Evolutionary conservation across 352 stramenopile genomes (phyloP).

Genomic region (Globisporangium sylvaticum): DNA sequence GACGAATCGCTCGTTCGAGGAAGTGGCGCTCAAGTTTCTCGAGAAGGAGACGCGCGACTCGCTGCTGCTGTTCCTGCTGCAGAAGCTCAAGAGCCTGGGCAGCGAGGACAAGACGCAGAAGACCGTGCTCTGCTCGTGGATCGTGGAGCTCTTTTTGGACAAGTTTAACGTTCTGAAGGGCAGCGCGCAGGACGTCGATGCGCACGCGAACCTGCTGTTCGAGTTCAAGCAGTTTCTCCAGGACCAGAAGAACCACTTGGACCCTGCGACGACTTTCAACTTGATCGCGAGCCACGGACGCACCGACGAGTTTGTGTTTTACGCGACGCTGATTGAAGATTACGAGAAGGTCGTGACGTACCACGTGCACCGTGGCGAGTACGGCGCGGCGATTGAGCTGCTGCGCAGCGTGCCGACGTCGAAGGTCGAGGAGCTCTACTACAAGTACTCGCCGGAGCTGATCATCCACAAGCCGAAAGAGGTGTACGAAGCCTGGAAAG

Average conservation of each 20-base stretch:
- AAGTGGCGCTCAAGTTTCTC: constrained; percentile 90
- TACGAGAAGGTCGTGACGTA: constrained; percentile 93
- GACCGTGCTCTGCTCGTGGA: constrained; percentile 91
- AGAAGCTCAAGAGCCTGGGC: constrained; percentile 84
- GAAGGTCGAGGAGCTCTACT: constrained; percentile 91
- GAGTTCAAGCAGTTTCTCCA: constrained; percentile 93
- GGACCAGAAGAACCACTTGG: constrained; percentile 82
- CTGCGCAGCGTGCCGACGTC: constrained; percentile 85
- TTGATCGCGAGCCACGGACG: constrained; percentile 90
- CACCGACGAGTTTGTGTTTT: constrained; percentile 90
- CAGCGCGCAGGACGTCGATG: constrained; percentile 79
- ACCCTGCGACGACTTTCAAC: constrained; percentile 90
- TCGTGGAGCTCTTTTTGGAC: constrained; percentile 91
- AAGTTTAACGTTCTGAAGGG: constrained; percentile 88
- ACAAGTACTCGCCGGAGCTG: constrained; percentile 93
- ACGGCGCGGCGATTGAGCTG: constrained; percentile 86
- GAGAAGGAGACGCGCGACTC: constrained; percentile 81
- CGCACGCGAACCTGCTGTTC: constrained; percentile 81
- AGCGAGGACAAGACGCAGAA: constrained; percentile 89
- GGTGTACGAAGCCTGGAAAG: constrained; percentile 90
- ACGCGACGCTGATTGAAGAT: constrained; percentile 91
- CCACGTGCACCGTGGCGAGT: constrained; percentile 88
- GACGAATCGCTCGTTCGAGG: constrained; percentile 87
- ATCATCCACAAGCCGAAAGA: constrained; percentile 90
- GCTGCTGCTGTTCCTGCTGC: constrained; percentile 83